Evolutionary conservation across 2,329 filamentous ascomycete species (phyloP).

Genomic region (Pseudogymnoascus destructans): DNA sequence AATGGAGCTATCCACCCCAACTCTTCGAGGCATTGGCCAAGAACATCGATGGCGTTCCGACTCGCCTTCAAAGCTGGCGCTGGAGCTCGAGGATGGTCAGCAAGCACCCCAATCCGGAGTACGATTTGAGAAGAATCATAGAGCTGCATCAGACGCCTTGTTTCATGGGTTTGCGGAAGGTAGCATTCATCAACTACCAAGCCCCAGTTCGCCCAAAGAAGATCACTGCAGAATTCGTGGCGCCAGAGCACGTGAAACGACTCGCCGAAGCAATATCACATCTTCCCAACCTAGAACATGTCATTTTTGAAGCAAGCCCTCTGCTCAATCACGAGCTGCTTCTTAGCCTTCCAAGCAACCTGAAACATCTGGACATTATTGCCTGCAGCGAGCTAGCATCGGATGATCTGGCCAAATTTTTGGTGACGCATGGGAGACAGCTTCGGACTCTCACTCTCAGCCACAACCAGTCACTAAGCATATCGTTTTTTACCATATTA

Average conservation of each 20-base stretch:
- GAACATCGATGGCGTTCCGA: conserved; percentile 14
- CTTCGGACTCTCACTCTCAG: conserved; percentile 56
- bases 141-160: conserved; percentile 40
- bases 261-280: conserved; percentile 34
- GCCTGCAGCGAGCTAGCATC: conserved; percentile 69
- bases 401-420: conserved; percentile 49
- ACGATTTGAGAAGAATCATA: conserved; percentile 27
- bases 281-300: conserved; percentile 50
- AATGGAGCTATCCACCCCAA: conserved; percentile 55
- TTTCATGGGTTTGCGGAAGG: conserved; percentile 43
- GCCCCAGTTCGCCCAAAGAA: conserved; percentile 32
- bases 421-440: conserved; percentile 52
- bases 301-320: conserved; percentile 65
- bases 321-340: conserved; percentile 57
- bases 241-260: conserved; percentile 28
- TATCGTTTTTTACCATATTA: conserved; percentile 60
- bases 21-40: conserved; percentile 52
- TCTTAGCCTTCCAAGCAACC: conserved; percentile 49
- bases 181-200: conserved; percentile 53
- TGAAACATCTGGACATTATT: conserved; percentile 58
- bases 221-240: conserved; percentile 20
- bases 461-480: conserved; percentile 66
- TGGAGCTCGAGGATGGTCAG: conserved; percentile 45
- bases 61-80: conserved; percentile 39
- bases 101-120: conserved; percentile 34